These are phyloP conservation scores for Dioscorea dumetorum DNA, from an alignment of 106 monocot genomes.

Conservation along the genomic window DNA sequence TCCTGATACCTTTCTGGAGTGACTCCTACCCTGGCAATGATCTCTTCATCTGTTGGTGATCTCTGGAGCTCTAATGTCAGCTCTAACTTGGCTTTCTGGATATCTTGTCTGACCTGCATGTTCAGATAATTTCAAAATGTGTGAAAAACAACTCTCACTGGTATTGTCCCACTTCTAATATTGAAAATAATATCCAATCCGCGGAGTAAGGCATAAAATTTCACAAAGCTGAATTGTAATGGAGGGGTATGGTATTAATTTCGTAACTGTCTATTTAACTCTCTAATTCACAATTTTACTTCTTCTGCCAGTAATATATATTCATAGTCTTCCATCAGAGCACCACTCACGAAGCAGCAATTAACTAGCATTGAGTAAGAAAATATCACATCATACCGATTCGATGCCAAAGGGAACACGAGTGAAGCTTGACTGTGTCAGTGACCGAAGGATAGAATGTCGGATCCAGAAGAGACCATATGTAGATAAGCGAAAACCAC, in stretches of 20 bases:
- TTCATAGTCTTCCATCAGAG: too few relatives aligned
- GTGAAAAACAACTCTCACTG: too few relatives aligned
- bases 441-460: constrained; percentile 72
- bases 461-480: constrained; percentile 92
- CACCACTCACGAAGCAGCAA: too few relatives aligned
- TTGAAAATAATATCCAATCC: too few relatives aligned
- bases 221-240: too few relatives aligned
- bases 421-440: constrained; percentile 75
- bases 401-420: constrained; percentile 74
- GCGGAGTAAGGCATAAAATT: too few relatives aligned
- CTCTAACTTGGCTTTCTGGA: constrained; percentile 62
- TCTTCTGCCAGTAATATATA: too few relatives aligned
- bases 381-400: constrained; percentile 38
- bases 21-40: constrained; percentile 46
- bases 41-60: constrained; percentile 65
- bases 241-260: too few relatives aligned
- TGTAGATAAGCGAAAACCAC: constrained; percentile 77
- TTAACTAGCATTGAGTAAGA: too few relatives aligned
- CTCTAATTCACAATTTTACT: too few relatives aligned
- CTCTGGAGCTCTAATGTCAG: constrained; percentile 59
- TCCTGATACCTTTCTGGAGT: constrained; percentile 68
- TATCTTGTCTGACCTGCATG: constrained; percentile 69
- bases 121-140: not conserved
- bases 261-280: too few relatives aligned
- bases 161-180: too few relatives aligned